Evolutionary conservation across 2,329 filamentous ascomycete genomes (phyloP).

Genomic region (Exophiala viscosa): DNA sequence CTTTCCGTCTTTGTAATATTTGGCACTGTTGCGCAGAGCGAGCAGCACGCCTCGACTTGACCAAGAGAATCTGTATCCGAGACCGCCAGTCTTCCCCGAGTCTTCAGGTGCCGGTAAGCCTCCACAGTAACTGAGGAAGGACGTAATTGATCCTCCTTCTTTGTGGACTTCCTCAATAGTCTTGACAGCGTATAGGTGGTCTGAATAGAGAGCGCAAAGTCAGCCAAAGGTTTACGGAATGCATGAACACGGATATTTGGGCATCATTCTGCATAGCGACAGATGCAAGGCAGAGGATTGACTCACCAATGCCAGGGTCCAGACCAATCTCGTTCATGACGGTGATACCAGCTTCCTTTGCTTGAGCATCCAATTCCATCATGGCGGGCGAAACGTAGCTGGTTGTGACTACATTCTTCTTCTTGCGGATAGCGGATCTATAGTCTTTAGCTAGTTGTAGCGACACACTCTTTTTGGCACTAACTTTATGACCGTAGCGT

Average conservation of each 20-base stretch:
- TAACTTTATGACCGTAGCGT: conserved; percentile 84
- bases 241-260: background rate
- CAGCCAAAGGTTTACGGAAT: background rate
- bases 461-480: conserved; percentile 92
- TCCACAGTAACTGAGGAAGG: conserved; percentile 81
- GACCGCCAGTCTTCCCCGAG: conserved; percentile 82
- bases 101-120: conserved; percentile 60
- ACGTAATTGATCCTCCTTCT: conserved; percentile 77
- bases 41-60: conserved; percentile 80
- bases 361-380: conserved; percentile 76
- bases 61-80: conserved; percentile 90
- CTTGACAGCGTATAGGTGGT: conserved; percentile 72
- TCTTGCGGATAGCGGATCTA: conserved; percentile 46
- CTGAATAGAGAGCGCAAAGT: background rate
- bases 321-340: conserved; percentile 96
- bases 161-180: conserved; percentile 85
- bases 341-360: conserved; percentile 87
- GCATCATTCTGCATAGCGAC: too few relatives aligned
- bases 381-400: conserved; percentile 91
- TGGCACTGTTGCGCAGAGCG: conserved; percentile 80
- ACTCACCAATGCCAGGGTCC: conserved; percentile 32
- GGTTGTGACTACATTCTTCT: conserved; percentile 96
- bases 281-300: too few relatives aligned
- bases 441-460: conserved; percentile 51
- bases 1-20: conserved; percentile 76